Base-by-base conservation (phyloP, 2,329 filamentous ascomycete species). In the Neophaeococcomyces aloes region DNA sequence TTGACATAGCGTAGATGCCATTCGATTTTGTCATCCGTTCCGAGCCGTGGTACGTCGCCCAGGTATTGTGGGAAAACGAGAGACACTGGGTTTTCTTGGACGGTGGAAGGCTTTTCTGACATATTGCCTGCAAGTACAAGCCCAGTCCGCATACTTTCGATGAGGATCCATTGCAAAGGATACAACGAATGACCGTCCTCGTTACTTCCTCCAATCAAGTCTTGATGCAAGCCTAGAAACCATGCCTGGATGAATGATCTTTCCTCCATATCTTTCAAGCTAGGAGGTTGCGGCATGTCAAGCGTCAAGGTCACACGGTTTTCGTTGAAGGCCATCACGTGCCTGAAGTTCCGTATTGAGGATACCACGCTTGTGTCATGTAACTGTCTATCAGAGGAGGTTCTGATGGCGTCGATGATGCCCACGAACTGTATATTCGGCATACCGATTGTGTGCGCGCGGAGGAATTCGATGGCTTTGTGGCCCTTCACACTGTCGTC, bases 121-220 rank as follows among this genome's bases (percentile, higher is more conserved):
- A 29, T 21, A 25, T 42, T 42, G 15, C 39, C 44, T n/a, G 56
- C 54, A 3, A 64, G 47, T 25, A 55, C 44, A 1, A 66, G 52
- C 1, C 62, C 61, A 8, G 55, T 50, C 15, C 51, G 48, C 18
- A 54, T 50, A 38, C 55, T 57, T 48, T 66, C 64, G 8, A 62
- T 47, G 23, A 66, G 45, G 54, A 67, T 65, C 65, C 64, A 68
- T 47, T 68, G 64, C 1, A 67, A 46, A 3, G 65, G 63, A 48
- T 66, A 68, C 2, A 68, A 51, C 3, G 61, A 60, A 4, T 66
- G 50, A 2, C 65, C 64, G 40, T 65, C 63, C 3, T 62, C 54
- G 19, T 49, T 51, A 2, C 59, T 49, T 1, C 59, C 57, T 2
- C 65, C 65, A 3, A 62, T 61, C 19, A 68, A 55, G 37, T 68